These are phyloP conservation scores for Entamoeba histolytica DNA, from an alignment of 208 protist genomes.

Conservation along the genomic window DNA sequence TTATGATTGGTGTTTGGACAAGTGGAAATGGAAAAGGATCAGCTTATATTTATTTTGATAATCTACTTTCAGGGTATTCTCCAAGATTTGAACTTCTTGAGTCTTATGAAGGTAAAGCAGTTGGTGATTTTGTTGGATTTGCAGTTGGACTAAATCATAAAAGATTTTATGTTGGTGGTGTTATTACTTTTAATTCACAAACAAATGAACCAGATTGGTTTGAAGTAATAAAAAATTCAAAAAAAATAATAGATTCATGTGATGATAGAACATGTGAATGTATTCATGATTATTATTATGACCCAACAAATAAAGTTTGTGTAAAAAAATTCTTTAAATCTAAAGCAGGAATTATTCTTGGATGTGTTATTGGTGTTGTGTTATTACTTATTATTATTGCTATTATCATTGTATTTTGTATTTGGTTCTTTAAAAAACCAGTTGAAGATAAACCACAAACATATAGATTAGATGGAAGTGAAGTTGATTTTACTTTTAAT, in stretches of 20 bases:
- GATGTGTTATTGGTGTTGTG: neutral
- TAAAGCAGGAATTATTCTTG: neutral
- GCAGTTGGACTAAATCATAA: neutral
- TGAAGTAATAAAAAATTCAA: neutral
- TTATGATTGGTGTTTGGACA: neutral
- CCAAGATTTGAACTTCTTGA: neutral
- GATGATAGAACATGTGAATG: neutral
- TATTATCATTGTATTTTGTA: neutral
- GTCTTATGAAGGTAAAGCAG: neutral
- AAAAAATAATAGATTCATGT: neutral
- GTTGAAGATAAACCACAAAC: neutral
- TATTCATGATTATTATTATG: neutral
- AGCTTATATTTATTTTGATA: neutral
- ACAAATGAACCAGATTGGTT: neutral
- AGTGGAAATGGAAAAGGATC: neutral
- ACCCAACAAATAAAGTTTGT: neutral
- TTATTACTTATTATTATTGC: neutral
- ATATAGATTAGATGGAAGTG: neutral
- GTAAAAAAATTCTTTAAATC: neutral
- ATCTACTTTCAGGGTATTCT: neutral
- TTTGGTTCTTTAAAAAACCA: neutral
- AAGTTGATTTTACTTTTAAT: neutral
- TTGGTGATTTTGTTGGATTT: neutral
- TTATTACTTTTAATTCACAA: neutral
- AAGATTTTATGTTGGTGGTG: neutral